Conservation (phyloP, 2,329 filamentous ascomycete genomes). For the Talaromyces albobiverticillius region DNA sequence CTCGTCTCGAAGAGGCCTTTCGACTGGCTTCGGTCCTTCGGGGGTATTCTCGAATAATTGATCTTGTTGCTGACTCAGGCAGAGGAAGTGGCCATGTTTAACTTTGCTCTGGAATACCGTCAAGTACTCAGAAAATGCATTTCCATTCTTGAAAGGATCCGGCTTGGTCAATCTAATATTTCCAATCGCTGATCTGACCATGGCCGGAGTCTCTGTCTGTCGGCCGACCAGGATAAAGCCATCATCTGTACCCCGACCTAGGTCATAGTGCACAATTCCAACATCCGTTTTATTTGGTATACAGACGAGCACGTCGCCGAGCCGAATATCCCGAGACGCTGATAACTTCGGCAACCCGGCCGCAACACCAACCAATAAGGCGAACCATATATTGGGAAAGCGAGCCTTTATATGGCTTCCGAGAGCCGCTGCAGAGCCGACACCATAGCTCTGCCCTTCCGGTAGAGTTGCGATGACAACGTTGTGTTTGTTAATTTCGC, state of each 20-base stretch:
- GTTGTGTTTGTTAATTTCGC: conserved; percentile 36
- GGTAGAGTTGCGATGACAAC: conserved; percentile 35
- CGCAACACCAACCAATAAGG: conserved; percentile 37
- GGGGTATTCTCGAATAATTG: background rate
- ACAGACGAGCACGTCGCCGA: conserved; percentile 38
- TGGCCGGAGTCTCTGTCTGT: conserved; percentile 24
- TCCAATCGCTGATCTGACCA: conserved; percentile 29
- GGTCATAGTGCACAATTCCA: conserved; percentile 30
- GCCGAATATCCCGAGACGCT: conserved; percentile 32
- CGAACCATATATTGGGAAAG: conserved; percentile 38
- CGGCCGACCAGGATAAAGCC: conserved; percentile 25
- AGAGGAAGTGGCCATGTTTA: background rate
- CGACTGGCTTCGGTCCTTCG: background rate
- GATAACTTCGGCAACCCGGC: conserved; percentile 31
- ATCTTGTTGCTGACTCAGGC: background rate
- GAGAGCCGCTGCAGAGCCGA: conserved; percentile 31
- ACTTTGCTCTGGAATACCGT: background rate
- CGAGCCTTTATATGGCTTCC: conserved; percentile 34
- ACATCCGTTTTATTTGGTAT: conserved; percentile 22
- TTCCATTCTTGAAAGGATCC: background rate
- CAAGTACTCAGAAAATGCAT: background rate
- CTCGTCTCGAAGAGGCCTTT: background rate
- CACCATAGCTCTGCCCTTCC: conserved; percentile 34
- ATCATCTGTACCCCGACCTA: conserved; percentile 32
- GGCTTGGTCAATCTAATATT: background rate